A percentile compares a stretch with the other conserved stretches of the same genome.
These are phyloP conservation scores for Paraphaeosphaeria minitans DNA, from an alignment of 2,329 filamentous ascomycete species.

Conservation along the genomic window DNA sequence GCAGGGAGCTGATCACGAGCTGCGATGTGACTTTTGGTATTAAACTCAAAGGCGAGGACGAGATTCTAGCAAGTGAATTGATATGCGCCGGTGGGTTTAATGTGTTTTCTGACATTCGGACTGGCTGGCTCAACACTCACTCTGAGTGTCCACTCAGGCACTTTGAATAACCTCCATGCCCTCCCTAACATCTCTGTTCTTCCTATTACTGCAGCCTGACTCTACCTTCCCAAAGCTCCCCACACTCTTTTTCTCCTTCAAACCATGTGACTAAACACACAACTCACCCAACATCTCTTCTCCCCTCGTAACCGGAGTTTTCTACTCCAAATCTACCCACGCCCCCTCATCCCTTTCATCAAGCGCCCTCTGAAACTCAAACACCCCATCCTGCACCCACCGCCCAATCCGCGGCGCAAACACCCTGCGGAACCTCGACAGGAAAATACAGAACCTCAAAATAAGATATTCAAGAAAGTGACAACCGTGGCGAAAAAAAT, in stretches of 20 bases:
- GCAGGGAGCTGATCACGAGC: neutral
- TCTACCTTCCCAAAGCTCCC: neutral
- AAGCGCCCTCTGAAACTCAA: slow-evolving; percentile 33
- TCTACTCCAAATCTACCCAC: slow-evolving; percentile 23
- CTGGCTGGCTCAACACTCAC: slow-evolving; percentile 7
- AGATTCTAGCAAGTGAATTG: no score
- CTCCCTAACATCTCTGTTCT: neutral
- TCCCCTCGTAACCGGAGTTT: slow-evolving; percentile 21
- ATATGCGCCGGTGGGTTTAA: no score
- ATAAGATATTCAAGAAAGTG: slow-evolving; percentile 21
- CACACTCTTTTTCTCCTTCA: neutral
- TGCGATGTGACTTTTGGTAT: no score
- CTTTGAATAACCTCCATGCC: no score
- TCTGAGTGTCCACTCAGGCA: neutral
- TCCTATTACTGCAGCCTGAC: neutral
- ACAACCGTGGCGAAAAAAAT: slow-evolving; percentile 18
- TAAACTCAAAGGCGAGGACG: no score
- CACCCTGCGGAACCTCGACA: slow-evolving; percentile 18
- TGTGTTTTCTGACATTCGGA: no score
- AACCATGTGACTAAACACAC: neutral
- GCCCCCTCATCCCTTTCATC: slow-evolving; percentile 21
- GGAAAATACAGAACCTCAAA: slow-evolving; percentile 25
- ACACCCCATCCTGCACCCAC: slow-evolving; percentile 35
- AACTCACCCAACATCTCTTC: slow-evolving; percentile 14
- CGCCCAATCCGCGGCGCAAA: slow-evolving; percentile 28